A percentile compares a stretch with the other conserved stretches of the same genome.
These are phyloP conservation scores for Jackrogersella minutella DNA, from an alignment of 495 filamentous ascomycete genomes.

Conservation along the genomic window DNA sequence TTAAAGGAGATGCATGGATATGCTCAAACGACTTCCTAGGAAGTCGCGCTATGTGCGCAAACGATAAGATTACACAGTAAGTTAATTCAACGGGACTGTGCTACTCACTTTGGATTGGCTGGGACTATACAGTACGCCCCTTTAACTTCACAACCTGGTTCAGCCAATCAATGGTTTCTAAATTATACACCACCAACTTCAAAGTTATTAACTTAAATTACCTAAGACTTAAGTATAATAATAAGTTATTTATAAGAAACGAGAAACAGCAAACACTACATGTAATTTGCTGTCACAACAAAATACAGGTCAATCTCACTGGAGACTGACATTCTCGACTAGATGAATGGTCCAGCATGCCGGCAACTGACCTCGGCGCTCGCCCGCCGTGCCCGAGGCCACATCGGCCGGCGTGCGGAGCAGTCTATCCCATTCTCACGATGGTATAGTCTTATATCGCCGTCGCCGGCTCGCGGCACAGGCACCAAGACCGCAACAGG, in stretches of 20 bases:
- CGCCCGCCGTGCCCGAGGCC: slow-evolving; percentile 11
- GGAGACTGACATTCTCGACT: background rate
- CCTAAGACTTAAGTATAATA: no score
- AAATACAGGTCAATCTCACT: background rate
- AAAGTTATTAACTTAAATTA: background rate
- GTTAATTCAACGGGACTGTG: slow-evolving; percentile 1
- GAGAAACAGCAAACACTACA: background rate
- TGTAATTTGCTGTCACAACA: no score
- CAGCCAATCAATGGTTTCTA: slow-evolving; percentile 13
- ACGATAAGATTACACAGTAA: background rate
- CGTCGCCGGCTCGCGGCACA: background rate
- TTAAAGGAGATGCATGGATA: no score
- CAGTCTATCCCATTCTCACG: slow-evolving; percentile 2
- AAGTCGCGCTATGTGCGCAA: background rate
- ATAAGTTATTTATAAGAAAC: background rate
- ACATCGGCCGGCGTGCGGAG: slow-evolving; percentile 6
- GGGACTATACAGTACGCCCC: slow-evolving; percentile 13
- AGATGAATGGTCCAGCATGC: slow-evolving; percentile 42
- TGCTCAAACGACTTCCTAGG: no score
- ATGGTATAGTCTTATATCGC: slow-evolving; percentile 4
- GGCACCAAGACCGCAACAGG: background rate
- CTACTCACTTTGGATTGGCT: background rate
- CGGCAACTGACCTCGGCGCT: slow-evolving; percentile 39
- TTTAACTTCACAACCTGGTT: background rate
- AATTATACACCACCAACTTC: background rate